A percentile compares a stretch with the other conserved stretches of the same genome.
These are phyloP conservation scores for Asterionellopsis glacialis DNA, from an alignment of 108 stramenopile species.

Conservation along the genomic window DNA sequence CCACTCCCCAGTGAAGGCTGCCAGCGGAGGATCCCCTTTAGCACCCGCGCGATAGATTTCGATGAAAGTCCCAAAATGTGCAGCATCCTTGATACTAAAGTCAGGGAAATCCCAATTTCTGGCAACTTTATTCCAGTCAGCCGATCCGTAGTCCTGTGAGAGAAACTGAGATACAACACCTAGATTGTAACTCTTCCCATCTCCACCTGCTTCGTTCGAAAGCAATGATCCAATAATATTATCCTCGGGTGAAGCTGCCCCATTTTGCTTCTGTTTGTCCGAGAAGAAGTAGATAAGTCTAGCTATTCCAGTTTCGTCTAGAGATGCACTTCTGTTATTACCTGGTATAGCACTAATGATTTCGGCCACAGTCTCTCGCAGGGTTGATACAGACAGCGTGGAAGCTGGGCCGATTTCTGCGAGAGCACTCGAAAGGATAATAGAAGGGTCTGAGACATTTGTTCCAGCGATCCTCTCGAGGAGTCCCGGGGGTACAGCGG, in stretches of 20 bases:
- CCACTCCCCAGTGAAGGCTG: constrained; percentile 68
- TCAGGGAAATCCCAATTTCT: constrained; percentile 78
- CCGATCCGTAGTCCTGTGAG: constrained; percentile 63
- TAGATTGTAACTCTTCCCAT: constrained; percentile 77
- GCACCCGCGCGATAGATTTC: constrained; percentile 76
- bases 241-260: constrained; percentile 11
- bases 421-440: constrained; percentile 65
- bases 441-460: constrained; percentile 33
- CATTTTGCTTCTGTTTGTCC: constrained; percentile 27
- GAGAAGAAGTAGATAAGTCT: constrained; percentile 83
- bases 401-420: constrained; percentile 84
- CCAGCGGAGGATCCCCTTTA: constrained; percentile 50
- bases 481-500: constrained; percentile 29
- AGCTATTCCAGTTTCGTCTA: constrained; percentile 77
- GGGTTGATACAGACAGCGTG: constrained; percentile 51
- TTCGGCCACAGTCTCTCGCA: constrained; percentile 77
- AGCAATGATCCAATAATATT: constrained; percentile 1
- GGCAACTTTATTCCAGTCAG: constrained; percentile 83
- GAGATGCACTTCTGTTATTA: neutral
- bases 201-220: neutral
- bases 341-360: constrained; percentile 16
- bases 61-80: constrained; percentile 66
- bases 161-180: constrained; percentile 81
- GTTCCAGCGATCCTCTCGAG: constrained; percentile 3
- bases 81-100: constrained; percentile 69